These are phyloP conservation scores for Hypoxylon sp. DNA, from an alignment of 2,329 filamentous ascomycete species.

Conservation along the genomic window DNA sequence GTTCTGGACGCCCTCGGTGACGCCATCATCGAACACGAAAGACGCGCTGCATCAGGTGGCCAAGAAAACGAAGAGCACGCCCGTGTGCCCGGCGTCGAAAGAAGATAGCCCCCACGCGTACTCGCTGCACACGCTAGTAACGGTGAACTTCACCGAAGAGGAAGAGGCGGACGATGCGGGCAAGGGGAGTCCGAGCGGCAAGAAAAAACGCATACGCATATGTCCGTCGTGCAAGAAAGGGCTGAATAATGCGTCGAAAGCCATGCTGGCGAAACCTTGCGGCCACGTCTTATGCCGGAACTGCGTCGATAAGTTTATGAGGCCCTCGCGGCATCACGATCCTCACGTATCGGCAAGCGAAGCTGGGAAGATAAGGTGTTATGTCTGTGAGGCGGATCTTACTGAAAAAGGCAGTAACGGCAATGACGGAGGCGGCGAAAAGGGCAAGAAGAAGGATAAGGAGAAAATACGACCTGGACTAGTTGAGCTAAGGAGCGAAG, in stretches of 20 bases:
- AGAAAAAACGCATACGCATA: conserved; percentile 60
- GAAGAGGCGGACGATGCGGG: conserved; percentile 61
- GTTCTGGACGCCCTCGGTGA: conserved; percentile 93
- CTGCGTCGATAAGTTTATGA: conserved; percentile 88
- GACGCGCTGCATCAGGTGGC: conserved; percentile 68
- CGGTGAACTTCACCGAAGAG: conserved; percentile 83
- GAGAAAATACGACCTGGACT: conserved; percentile 78
- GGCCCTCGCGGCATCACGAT: conserved; percentile 66
- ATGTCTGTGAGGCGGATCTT: conserved; percentile 88
- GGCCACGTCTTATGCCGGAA: conserved; percentile 91
- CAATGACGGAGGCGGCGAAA: conserved; percentile 47
- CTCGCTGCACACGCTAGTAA: conserved; percentile 82
- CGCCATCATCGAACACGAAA: conserved; percentile 75
- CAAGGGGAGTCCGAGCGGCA: conserved; percentile 55
- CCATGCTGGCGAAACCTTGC: conserved; percentile 87
- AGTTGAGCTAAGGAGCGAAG: conserved; percentile 85
- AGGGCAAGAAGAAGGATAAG: conserved; percentile 58
- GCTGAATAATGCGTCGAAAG: conserved; percentile 85
- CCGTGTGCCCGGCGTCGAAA: conserved; percentile 82
- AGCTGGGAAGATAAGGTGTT: conserved; percentile 74
- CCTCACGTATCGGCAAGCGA: conserved; percentile 59
- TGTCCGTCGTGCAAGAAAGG: conserved; percentile 91
- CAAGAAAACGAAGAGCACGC: conserved; percentile 76
- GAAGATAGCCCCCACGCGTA: conserved; percentile 78
- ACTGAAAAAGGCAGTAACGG: conserved; percentile 62